Evolutionary conservation across 176 grass and related monocot species (phyloP).

Genomic region (Cenchrus americanus): DNA sequence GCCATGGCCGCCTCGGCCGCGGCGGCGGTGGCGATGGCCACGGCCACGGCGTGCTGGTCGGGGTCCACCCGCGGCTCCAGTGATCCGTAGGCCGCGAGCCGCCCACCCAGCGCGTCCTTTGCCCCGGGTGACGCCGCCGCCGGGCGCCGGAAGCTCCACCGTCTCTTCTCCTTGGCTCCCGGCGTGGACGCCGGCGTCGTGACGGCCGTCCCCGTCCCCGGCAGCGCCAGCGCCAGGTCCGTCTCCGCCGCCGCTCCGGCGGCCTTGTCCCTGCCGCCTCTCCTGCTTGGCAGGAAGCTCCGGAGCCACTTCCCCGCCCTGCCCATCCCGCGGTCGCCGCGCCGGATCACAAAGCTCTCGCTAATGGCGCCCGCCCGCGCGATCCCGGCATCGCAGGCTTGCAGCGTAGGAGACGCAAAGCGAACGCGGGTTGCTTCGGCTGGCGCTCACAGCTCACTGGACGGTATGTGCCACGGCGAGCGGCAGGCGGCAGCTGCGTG

Average conservation of each 20-base stretch:
- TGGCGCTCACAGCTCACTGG: neutral
- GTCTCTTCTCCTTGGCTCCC: slow-evolving; percentile 56
- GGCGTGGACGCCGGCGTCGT: slow-evolving; percentile 50
- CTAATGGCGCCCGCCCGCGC: neutral
- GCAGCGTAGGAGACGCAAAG: neutral
- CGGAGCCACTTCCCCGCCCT: slow-evolving; percentile 77
- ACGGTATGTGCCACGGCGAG: slow-evolving; percentile 15
- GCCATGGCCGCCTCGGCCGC: slow-evolving; percentile 51
- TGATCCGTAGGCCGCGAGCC: slow-evolving; percentile 35
- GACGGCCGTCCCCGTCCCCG: neutral
- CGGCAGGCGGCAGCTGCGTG: neutral
- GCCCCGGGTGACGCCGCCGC: slow-evolving; percentile 3
- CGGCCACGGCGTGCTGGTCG: slow-evolving; percentile 58
- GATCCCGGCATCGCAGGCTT: neutral
- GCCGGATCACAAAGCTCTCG: neutral
- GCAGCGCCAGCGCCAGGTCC: neutral
- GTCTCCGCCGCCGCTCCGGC: neutral
- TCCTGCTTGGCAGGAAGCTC: slow-evolving; percentile 67
- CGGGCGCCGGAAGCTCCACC: slow-evolving; percentile 86
- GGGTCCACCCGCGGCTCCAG: slow-evolving; percentile 53
- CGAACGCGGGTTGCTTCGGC: neutral
- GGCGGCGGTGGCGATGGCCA: slow-evolving; percentile 63
- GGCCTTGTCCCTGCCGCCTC: slow-evolving; percentile 37
- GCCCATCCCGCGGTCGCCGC: slow-evolving; percentile 45
- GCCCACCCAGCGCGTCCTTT: slow-evolving; percentile 45